Percentiles rank a stretch among this genome's conserved stretches.
Conservation (phyloP, 106 monocot genomes). For the Alisma plantagoaquatica region DNA sequence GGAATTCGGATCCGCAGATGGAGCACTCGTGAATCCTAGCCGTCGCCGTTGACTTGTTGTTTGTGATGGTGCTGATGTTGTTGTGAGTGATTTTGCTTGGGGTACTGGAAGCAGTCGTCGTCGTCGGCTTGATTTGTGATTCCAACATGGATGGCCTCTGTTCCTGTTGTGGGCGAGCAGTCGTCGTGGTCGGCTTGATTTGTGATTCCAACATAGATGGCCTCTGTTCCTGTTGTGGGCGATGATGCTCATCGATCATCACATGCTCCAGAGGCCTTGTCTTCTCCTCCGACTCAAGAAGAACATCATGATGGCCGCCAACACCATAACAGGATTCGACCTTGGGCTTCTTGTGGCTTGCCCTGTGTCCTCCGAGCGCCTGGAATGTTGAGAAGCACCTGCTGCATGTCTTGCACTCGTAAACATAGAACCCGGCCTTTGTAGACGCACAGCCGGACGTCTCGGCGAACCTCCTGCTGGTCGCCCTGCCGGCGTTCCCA, state of each 20-base stretch:
- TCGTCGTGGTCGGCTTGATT: conserved; percentile 9
- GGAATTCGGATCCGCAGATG: too few relatives aligned
- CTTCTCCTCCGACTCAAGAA: too few relatives aligned
- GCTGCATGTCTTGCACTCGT: too few relatives aligned
- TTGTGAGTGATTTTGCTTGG: neutral
- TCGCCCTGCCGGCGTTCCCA: too few relatives aligned
- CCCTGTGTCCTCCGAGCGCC: too few relatives aligned
- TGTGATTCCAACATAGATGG: conserved; percentile 68
- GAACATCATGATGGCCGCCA: too few relatives aligned
- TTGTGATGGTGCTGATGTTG: neutral
- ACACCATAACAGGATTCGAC: too few relatives aligned
- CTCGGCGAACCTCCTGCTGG: conserved; percentile 35
- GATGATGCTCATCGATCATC: conserved; percentile 32
- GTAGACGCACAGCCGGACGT: conserved; percentile 7
- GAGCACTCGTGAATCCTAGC: too few relatives aligned
- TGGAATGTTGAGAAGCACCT: too few relatives aligned
- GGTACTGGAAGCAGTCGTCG: conserved; percentile 6
- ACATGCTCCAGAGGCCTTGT: conserved; percentile 58
- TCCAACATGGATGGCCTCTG: conserved; percentile 1
- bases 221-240: conserved; percentile 22
- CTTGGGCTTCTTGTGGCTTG: too few relatives aligned
- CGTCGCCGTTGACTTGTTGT: conserved; percentile 30
- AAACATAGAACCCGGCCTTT: too few relatives aligned
- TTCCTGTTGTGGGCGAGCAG: neutral
- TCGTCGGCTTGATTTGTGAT: conserved; percentile 6